Evolutionary conservation across 2,329 filamentous ascomycete genomes (phyloP), one percentile per base, ranked within the genome.

Genomic region (Fusarium euwallaceae): DNA sequence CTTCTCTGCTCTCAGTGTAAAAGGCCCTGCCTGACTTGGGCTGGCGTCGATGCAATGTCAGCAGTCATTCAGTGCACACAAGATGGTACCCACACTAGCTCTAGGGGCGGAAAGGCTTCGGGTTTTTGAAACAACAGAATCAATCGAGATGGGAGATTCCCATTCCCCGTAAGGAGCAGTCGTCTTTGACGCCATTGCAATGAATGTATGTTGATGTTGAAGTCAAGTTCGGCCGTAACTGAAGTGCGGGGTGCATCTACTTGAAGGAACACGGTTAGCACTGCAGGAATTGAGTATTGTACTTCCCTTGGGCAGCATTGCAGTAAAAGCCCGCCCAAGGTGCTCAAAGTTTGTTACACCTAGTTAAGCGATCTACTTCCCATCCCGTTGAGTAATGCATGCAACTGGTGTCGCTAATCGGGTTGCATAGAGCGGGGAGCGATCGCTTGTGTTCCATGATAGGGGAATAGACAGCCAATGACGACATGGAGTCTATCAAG

Each of bases 111-210:
- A 78, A 10, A 86, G 64, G 2, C 64, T 70, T 63, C 79, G 76
- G 22, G 78, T 81, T n/a, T 82, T 82, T 5, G 81, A 81, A 2
- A 81, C 82, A 3, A 84, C 80, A 2, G 81, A 80, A 17, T 84
- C 83, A 14, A 79, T 66, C 1, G 81, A 81, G 51, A 86, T 85
- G 10, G 80, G 78, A 4, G 84, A 86, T 16, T 79, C 66, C 85
- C 84, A 86, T 9, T 81, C 75, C 24, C 84, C 85, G 27, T 85
- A 84, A 4, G 78, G 80, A 0, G 76, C 81, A 17, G 75, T 63
- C 55, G 66, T 76, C 22, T 70, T 78, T 4, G 60, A 16, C 4
- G 51, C 9, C 76, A 79, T 53, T 53, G 6, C 16, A 32, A 14
- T 7, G 2, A 10, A 53, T 79, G n/a, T 27, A 53, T 79, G n/a